Percentiles rank a stretch among this genome's conserved stretches.
These are phyloP conservation scores for Dictyostelium intermedium DNA, from an alignment of 78 protist genomes.

Conservation along the genomic window DNA sequence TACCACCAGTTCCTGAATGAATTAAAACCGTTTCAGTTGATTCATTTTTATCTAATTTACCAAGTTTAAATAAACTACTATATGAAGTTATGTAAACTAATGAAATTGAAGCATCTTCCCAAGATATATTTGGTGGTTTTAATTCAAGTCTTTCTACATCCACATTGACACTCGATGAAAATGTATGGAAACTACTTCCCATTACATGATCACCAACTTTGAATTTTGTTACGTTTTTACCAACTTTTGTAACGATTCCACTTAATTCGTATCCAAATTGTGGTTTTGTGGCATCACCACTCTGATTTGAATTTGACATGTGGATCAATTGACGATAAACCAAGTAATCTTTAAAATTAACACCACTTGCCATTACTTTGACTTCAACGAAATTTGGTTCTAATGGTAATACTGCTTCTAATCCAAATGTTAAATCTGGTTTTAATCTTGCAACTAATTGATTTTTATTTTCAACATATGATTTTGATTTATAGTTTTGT, in stretches of 20 bases:
- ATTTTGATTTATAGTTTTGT: background rate
- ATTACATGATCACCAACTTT: no score
- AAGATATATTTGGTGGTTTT: background rate
- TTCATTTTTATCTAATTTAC: background rate
- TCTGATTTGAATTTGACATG: background rate
- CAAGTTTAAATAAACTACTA: background rate
- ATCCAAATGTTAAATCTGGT: background rate
- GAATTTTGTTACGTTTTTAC: no score
- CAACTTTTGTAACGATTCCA: constrained; percentile 17
- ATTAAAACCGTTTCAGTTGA: background rate
- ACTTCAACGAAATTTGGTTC: constrained; percentile 17
- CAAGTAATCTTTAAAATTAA: constrained; percentile 56
- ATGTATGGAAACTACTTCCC: no score
- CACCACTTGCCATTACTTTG: constrained; percentile 35
- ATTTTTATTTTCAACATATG: background rate
- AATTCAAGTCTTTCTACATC: background rate
- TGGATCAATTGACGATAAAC: constrained; percentile 1
- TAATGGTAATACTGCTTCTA: background rate
- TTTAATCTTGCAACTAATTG: background rate
- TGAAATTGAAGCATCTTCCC: background rate
- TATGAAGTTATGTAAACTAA: background rate
- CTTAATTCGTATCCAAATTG: constrained; percentile 8
- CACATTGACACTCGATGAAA: no score
- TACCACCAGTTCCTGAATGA: constrained; percentile 25
- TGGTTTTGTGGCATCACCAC: background rate